Percentiles rank a stretch among this genome's conserved stretches.
These are phyloP conservation scores for Zygoascus ofunaensis DNA, from an alignment of 805 yeast genomes.

Conservation along the genomic window DNA sequence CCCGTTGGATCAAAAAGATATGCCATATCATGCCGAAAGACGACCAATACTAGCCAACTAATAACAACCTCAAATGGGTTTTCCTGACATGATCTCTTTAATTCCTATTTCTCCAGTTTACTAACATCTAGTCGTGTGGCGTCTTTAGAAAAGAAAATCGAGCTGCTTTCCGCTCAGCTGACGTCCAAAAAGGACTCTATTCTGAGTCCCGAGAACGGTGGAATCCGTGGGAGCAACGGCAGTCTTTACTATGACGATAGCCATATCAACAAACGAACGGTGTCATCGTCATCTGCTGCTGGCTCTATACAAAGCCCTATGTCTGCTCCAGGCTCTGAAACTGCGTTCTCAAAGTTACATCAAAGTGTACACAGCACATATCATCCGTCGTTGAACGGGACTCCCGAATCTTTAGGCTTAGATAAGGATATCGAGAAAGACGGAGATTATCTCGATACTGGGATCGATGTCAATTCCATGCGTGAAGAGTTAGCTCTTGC, in stretches of 20 bases:
- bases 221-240: no score
- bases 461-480: constrained; percentile 11
- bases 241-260: no score
- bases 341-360: neutral
- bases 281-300: neutral
- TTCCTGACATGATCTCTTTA: no score
- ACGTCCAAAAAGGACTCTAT: neutral
- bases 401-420: constrained; percentile 13
- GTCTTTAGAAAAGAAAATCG: constrained; percentile 27
- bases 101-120: no score
- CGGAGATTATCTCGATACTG: constrained; percentile 5
- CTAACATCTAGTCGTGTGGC: constrained; percentile 21
- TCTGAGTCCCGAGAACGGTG: neutral
- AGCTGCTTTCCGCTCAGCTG: constrained; percentile 15
- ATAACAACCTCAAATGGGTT: no score
- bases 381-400: constrained; percentile 14
- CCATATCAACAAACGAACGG: neutral
- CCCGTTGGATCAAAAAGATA: no score
- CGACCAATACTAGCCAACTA: no score
- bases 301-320: neutral
- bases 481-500: constrained; percentile 14
- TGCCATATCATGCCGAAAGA: no score
- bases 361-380: neutral
- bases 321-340: neutral
- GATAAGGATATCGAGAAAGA: neutral